Percentiles rank a stretch among this genome's conserved stretches.
Conservation (phyloP, 208 protist species). For the Naegleria gruberi region DNA sequence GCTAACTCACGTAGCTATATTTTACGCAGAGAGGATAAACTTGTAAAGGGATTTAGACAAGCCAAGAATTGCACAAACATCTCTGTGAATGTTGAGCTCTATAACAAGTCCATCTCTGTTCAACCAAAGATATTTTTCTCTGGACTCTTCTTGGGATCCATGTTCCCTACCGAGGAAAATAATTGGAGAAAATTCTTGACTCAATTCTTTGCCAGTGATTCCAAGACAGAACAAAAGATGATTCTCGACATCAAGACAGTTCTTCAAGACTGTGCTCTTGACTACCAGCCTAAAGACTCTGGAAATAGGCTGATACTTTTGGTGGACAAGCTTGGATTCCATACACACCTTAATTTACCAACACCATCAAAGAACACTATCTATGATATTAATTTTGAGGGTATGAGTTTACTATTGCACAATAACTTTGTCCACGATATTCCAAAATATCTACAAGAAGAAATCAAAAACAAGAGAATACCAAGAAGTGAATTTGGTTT, state of each 20-base stretch:
- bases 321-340: neutral
- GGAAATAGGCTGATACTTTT: neutral
- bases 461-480: neutral
- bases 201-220: neutral
- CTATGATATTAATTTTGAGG: neutral
- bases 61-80: neutral
- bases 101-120: neutral
- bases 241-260: neutral
- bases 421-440: neutral
- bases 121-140: neutral
- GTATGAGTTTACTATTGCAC: neutral
- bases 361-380: neutral
- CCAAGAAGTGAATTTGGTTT: neutral
- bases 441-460: neutral
- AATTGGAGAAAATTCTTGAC: neutral
- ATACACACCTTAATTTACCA: neutral
- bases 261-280: neutral
- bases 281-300: neutral
- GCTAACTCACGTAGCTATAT: neutral
- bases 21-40: neutral
- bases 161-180: neutral
- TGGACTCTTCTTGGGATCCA: neutral
- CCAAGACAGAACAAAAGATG: neutral
- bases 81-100: neutral
- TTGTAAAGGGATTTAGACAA: neutral